Conservation (phyloP, 345 rosid species). For the Dimocarpus longan region DNA sequence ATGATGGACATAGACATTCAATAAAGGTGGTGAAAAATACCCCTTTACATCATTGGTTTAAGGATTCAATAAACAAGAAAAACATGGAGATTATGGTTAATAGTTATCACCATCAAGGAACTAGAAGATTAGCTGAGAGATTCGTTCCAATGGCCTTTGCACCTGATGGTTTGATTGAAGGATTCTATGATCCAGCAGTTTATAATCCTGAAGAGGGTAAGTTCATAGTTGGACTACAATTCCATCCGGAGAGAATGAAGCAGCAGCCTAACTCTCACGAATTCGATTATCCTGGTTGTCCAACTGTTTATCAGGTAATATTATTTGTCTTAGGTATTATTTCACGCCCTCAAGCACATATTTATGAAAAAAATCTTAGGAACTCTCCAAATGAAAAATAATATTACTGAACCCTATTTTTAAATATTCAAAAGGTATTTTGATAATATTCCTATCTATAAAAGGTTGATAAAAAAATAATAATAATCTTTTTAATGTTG, state of each 20-base stretch:
- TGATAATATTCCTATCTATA: no score
- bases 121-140: constrained; percentile 65
- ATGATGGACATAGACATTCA: constrained; percentile 77
- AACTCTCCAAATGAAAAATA: no score
- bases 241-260: constrained; percentile 90
- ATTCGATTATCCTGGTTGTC: constrained; percentile 84
- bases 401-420: no score
- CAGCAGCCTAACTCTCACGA: constrained; percentile 44
- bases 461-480: no score
- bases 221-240: constrained; percentile 90
- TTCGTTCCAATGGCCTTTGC: constrained; percentile 84
- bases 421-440: no score
- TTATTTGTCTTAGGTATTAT: constrained; percentile 6
- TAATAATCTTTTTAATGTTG: no score
- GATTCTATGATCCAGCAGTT: constrained; percentile 82
- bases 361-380: no score
- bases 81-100: constrained; percentile 71
- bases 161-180: constrained; percentile 85
- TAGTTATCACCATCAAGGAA: constrained; percentile 93
- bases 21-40: constrained; percentile 55
- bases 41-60: constrained; percentile 72
- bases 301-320: constrained; percentile 65
- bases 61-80: constrained; percentile 52
- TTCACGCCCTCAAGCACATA: no score
- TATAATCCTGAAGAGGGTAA: constrained; percentile 78